These are phyloP conservation scores for Rhazya stricta DNA, from an alignment of 257 asterid genomes.

Conservation along the genomic window DNA sequence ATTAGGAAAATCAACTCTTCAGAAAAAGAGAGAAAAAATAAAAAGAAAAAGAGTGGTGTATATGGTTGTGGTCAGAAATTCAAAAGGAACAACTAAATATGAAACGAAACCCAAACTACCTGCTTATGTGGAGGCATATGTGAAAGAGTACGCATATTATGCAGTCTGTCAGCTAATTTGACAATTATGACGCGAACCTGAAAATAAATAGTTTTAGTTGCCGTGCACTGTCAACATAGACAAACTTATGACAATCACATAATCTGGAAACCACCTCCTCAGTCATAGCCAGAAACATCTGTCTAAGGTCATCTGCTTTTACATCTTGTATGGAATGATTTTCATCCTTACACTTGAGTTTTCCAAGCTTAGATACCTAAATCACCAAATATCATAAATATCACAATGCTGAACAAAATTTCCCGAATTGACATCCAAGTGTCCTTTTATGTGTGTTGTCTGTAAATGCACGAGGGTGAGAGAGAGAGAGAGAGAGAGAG, in stretches of 20 bases:
- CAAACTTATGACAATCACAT: background rate
- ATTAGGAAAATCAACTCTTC: conserved; percentile 13
- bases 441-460: background rate
- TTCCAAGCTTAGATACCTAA: conserved; percentile 94
- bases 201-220: conserved; percentile 21
- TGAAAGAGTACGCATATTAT: conserved; percentile 92
- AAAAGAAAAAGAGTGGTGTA: too few species aligned
- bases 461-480: background rate
- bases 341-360: conserved; percentile 76
- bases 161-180: conserved; percentile 89
- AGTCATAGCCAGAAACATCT: conserved; percentile 97
- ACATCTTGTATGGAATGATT: conserved; percentile 82
- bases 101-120: conserved; percentile 34
- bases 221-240: conserved; percentile 17
- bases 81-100: conserved; percentile 7
- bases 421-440: conserved; percentile 2
- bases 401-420: background rate
- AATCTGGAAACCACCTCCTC: conserved; percentile 57
- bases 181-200: conserved; percentile 96
- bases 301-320: conserved; percentile 93
- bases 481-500: conserved; percentile 6
- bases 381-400: conserved; percentile 15
- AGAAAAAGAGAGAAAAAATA: too few species aligned
- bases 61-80: too few species aligned
- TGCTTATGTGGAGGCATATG: conserved; percentile 99